Percentiles rank a stretch among this genome's conserved stretches.
These are phyloP conservation scores for Pleurotus djamor DNA, from an alignment of 768 basidiomycete genomes.

Conservation along the genomic window DNA sequence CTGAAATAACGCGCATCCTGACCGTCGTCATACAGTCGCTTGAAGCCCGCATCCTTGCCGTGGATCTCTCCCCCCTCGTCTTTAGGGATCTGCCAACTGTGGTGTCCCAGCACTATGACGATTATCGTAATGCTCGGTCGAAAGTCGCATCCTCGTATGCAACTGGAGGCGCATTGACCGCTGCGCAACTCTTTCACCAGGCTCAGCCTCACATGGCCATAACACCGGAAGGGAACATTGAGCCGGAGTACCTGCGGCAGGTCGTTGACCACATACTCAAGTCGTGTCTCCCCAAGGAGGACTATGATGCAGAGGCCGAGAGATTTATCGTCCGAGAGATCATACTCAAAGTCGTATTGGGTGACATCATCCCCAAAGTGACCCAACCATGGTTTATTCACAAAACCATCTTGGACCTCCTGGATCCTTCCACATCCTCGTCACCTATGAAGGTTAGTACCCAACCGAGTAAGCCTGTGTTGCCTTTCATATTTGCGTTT, in stretches of 20 bases:
- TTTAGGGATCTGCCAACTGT: slow-evolving; percentile 63
- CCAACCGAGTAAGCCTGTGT: too few species aligned
- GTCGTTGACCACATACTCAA: slow-evolving; percentile 75
- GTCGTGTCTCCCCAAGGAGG: slow-evolving; percentile 70
- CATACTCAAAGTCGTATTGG: slow-evolving; percentile 72
- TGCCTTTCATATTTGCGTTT: slow-evolving; percentile 1
- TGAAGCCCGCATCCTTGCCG: slow-evolving; percentile 50
- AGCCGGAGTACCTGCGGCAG: slow-evolving; percentile 79
- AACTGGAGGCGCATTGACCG: slow-evolving; percentile 55
- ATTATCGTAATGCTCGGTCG: slow-evolving; percentile 67
- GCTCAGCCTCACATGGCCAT: slow-evolving; percentile 86
- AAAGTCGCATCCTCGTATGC: slow-evolving; percentile 74
- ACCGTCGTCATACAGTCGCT: slow-evolving; percentile 56
- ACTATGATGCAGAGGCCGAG: slow-evolving; percentile 77
- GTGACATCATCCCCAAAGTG: slow-evolving; percentile 64
- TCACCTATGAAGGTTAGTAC: slow-evolving; percentile 24
- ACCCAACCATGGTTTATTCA: slow-evolving; percentile 93
- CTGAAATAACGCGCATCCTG: slow-evolving; percentile 63
- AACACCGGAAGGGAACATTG: slow-evolving; percentile 57
- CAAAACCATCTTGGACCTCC: slow-evolving; percentile 58
- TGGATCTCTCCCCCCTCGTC: slow-evolving; percentile 61
- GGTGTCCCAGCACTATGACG: slow-evolving; percentile 72
- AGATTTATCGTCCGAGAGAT: slow-evolving; percentile 85
- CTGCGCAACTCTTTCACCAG: slow-evolving; percentile 73
- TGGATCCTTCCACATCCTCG: slow-evolving; percentile 43